phyloP scores from a whole-genome alignment of 768 basidiomycete species.

The Saitozyma sp. region DNA sequence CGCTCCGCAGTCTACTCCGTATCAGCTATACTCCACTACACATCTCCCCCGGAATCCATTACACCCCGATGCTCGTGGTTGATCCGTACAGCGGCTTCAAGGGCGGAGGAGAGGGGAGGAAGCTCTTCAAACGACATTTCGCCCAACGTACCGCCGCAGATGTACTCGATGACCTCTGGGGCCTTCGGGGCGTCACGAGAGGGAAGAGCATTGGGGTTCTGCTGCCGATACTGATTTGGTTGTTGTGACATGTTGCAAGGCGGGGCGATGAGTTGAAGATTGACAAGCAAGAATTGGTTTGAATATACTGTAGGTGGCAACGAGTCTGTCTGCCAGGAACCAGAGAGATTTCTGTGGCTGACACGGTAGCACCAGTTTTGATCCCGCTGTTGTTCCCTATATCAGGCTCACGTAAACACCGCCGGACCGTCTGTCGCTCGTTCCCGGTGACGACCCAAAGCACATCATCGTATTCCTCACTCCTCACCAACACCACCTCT shows the following conservation, averaged over 20 bases:
- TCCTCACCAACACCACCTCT: no score
- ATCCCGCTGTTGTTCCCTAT: no score
- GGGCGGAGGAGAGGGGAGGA: no score
- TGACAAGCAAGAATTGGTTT: not conserved
- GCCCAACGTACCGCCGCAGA: constrained; percentile 38
- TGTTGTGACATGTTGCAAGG: constrained; percentile 33
- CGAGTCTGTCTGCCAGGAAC: not conserved
- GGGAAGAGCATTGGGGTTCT: constrained; percentile 44
- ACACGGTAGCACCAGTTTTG: not conserved
- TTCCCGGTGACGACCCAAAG: no score
- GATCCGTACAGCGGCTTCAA: not conserved
- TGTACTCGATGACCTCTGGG: constrained; percentile 39
- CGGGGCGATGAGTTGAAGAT: not conserved
- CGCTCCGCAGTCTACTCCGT: constrained; percentile 86
- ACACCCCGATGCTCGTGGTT: not conserved
- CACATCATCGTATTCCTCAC: no score
- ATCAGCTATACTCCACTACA: constrained; percentile 1
- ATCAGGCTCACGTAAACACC: no score
- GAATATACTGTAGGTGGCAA: not conserved
- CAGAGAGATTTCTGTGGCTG: no score
- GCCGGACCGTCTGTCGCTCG: no score
- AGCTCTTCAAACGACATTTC: no score
- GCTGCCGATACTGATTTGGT: constrained; percentile 20
- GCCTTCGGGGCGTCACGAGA: constrained; percentile 21
- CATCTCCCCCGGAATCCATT: not conserved